A percentile compares a stretch with the other conserved stretches of the same genome.
phyloP scores from a whole-genome alignment of 345 rosid genomes.

The Rhodamnia argentea region DNA sequence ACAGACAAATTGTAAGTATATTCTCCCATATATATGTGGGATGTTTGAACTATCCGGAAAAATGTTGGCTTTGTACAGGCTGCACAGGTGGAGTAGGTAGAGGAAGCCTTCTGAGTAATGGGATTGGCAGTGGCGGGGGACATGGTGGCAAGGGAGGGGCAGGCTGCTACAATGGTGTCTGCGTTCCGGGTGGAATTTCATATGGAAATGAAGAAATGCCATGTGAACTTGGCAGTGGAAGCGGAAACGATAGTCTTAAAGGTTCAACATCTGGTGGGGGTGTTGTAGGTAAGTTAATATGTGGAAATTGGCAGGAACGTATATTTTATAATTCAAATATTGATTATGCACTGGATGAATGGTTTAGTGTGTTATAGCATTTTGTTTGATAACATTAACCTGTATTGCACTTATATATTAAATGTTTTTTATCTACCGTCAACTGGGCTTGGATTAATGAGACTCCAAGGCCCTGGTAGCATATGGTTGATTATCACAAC shows the following conservation, averaged over 20 bases:
- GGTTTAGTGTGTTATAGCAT: background rate
- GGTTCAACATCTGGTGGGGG: conserved; percentile 90
- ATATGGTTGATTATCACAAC: background rate
- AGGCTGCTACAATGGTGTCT: conserved; percentile 57
- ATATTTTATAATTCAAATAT: background rate
- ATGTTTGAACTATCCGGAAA: background rate
- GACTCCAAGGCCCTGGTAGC: background rate
- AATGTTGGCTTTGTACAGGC: conserved; percentile 41
- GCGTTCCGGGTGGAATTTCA: conserved; percentile 65
- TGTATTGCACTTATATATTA: background rate
- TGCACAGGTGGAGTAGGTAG: conserved; percentile 87
- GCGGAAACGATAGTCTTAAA: conserved; percentile 61
- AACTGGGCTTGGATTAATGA: background rate
- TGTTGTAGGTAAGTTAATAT: conserved; percentile 49
- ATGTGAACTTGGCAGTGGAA: conserved; percentile 99
- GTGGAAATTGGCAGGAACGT: background rate
- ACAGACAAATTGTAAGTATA: background rate
- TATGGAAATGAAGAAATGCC: conserved; percentile 86
- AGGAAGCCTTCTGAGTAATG: conserved; percentile 60
- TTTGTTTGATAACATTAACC: background rate
- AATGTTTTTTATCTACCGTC: background rate
- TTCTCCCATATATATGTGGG: background rate
- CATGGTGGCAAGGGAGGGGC: conserved; percentile 96
- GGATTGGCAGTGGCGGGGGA: conserved; percentile 91
- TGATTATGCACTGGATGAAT: background rate